Conservation (phyloP, 2,329 filamentous ascomycete genomes). For the Aspergillus ustus region DNA sequence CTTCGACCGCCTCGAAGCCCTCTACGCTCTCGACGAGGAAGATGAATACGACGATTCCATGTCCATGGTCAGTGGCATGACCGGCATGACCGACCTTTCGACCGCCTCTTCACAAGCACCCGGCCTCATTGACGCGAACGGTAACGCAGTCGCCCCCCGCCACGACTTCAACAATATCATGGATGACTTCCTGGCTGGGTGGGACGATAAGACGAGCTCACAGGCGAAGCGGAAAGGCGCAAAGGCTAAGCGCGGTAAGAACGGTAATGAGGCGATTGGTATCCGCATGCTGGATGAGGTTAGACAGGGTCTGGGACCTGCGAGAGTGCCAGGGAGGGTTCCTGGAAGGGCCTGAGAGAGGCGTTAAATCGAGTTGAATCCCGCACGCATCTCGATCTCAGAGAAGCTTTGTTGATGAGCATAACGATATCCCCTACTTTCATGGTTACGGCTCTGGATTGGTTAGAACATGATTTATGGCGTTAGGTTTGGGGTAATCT, state of each 20-base stretch:
- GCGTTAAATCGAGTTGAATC: no score
- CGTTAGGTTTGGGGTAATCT: conserved; percentile 12
- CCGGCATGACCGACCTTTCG: conserved; percentile 62
- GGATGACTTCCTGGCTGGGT: conserved; percentile 84
- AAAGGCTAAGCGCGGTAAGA: conserved; percentile 69
- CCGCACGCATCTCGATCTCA: neutral
- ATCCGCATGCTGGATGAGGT: conserved; percentile 92
- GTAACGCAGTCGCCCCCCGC: conserved; percentile 61
- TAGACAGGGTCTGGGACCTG: conserved; percentile 76
- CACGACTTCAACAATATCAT: conserved; percentile 87
- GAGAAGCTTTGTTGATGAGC: conserved; percentile 14
- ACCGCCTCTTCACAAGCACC: conserved; percentile 63
- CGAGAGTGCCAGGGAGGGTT: conserved; percentile 57
- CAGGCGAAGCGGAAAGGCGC: conserved; percentile 50
- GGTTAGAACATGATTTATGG: conserved; percentile 14
- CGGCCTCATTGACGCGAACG: conserved; percentile 50
- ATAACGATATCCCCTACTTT: conserved; percentile 28
- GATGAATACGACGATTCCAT: conserved; percentile 57
- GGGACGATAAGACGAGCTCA: conserved; percentile 49
- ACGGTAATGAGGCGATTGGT: conserved; percentile 78
- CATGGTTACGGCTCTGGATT: conserved; percentile 3
- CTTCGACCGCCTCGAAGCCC: conserved; percentile 88
- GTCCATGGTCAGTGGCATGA: conserved; percentile 56
- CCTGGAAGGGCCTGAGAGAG: conserved; percentile 36
- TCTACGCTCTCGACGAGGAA: conserved; percentile 69